Evolutionary conservation across 2,329 filamentous ascomycete genomes (phyloP).

Genomic region (Metarhizium rileyi): DNA sequence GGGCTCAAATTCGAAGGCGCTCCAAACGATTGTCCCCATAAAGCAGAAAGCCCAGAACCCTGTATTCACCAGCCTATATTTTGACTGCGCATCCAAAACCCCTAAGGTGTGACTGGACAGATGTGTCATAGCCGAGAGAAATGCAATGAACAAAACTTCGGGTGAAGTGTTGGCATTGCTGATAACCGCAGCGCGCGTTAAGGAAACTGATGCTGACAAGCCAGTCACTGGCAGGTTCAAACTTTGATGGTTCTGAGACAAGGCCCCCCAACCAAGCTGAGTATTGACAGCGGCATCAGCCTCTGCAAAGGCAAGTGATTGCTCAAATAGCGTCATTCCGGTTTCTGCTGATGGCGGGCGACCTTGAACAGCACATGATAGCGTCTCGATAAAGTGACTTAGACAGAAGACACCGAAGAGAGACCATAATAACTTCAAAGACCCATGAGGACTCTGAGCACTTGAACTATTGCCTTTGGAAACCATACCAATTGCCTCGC

Average conservation of each 20-base stretch:
- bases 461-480: constrained; percentile 41
- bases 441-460: constrained; percentile 55
- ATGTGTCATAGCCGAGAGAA: constrained; percentile 85
- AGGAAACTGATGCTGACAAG: constrained; percentile 29
- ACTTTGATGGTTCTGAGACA: constrained; percentile 38
- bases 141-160: constrained; percentile 75
- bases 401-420: constrained; percentile 60
- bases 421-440: constrained; percentile 67
- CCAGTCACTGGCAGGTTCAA: constrained; percentile 16
- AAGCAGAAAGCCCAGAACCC: constrained; percentile 85
- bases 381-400: constrained; percentile 81
- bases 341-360: constrained; percentile 73
- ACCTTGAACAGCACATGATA: constrained; percentile 82
- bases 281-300: constrained; percentile 81
- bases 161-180: constrained; percentile 78
- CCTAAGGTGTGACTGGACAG: constrained; percentile 76
- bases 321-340: constrained; percentile 93
- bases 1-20: constrained; percentile 52
- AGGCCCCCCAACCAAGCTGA: constrained; percentile 63
- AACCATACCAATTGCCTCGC: constrained; percentile 63
- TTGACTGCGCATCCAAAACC: constrained; percentile 68
- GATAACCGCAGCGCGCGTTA: constrained; percentile 59
- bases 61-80: constrained; percentile 75
- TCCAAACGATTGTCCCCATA: constrained; percentile 76
- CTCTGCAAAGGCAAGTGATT: constrained; percentile 91